Evolutionary conservation across 257 asterid species (phyloP), one percentile per base, ranked within the genome.

Genomic region (Ajuga chamaepitys): DNA sequence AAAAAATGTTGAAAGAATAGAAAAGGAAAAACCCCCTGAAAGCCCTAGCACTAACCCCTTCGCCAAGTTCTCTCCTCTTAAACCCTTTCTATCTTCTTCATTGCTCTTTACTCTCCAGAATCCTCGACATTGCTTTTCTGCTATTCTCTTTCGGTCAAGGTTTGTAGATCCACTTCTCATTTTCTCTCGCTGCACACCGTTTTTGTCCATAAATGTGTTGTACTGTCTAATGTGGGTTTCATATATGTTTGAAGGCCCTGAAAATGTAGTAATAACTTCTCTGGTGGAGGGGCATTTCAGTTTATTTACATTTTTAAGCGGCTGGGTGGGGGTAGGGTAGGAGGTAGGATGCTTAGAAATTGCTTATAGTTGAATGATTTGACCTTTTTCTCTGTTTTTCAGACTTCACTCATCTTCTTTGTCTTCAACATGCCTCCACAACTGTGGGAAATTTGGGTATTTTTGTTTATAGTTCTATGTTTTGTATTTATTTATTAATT

Each of bases 1-100:
- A 34, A 25, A 52, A 28, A 17, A 20, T 20, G 12, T 10, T 9
- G 32, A n/a, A 3, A 9, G 28, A 25, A 57, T 8, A 16, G 14
- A 25, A 7, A 57, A 18, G 28, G 32, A 47, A 60, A 71, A 67
- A 64, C 70, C 75, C 71, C 46, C 30, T 17, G 22, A 54, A 54
- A 60, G 30, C 59, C 46, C 72, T 38, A 50, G 2, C 26, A 44
- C 50, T 57, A 72, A 77, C 75, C 75, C 58, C 78, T 77, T 64
- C 73, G 11, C 53, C 78, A 72, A 68, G 78, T 35, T 42, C 52
- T 20, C 58, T 40, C 62, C 8, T 48, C n/a, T 64, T 62, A 77
- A 77, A 72, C 78, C 73, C 76, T 65, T 41, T 47, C 22, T 24
- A 16, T 42, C 40, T 16, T 28, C 6, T 30, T 17, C n/a, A n/a